These are phyloP conservation scores for Penicillium antarcticum DNA, from an alignment of 495 filamentous ascomycete genomes.

Conservation along the genomic window DNA sequence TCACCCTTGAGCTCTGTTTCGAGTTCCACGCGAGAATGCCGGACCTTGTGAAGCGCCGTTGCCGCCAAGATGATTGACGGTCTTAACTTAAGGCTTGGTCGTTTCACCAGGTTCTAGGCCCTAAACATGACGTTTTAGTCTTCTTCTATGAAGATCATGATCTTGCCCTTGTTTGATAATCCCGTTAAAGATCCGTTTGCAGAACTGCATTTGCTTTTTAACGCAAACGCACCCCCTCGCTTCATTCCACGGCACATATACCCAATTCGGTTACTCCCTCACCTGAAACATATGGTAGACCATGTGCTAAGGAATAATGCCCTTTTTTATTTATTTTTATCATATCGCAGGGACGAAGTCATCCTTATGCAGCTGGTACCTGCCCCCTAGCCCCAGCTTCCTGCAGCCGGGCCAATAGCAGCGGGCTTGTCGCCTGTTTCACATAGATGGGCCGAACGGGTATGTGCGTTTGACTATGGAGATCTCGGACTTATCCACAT, in stretches of 20 bases:
- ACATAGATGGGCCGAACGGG: constrained; percentile 10
- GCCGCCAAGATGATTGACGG: constrained; percentile 6
- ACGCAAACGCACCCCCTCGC: constrained; percentile 19
- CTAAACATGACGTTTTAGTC: constrained; percentile 9
- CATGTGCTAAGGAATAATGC: constrained; percentile 17
- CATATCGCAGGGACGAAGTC: not conserved
- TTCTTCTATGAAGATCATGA: not conserved
- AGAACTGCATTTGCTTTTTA: constrained; percentile 1
- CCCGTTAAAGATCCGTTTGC: constrained; percentile 13
- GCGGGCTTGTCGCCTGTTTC: constrained; percentile 23
- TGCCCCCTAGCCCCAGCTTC: constrained; percentile 16
- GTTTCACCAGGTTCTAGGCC: constrained; percentile 12
- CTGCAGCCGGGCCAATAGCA: constrained; percentile 17
- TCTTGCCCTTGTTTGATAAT: constrained; percentile 20
- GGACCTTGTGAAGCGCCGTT: constrained; percentile 16
- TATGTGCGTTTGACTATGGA: constrained; percentile 14
- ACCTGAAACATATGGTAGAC: constrained; percentile 26
- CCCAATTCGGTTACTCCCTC: constrained; percentile 11
- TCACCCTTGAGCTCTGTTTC: constrained; percentile 16
- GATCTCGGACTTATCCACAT: constrained; percentile 1
- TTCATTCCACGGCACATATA: constrained; percentile 21
- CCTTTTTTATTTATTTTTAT: not conserved
- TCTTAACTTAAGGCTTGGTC: not conserved
- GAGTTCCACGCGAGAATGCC: constrained; percentile 21
- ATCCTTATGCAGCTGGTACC: constrained; percentile 18